A percentile compares a stretch with the other conserved stretches of the same genome.
phyloP scores from a whole-genome alignment of 176 grass and related monocot genomes.

The Oryza longistaminata region DNA sequence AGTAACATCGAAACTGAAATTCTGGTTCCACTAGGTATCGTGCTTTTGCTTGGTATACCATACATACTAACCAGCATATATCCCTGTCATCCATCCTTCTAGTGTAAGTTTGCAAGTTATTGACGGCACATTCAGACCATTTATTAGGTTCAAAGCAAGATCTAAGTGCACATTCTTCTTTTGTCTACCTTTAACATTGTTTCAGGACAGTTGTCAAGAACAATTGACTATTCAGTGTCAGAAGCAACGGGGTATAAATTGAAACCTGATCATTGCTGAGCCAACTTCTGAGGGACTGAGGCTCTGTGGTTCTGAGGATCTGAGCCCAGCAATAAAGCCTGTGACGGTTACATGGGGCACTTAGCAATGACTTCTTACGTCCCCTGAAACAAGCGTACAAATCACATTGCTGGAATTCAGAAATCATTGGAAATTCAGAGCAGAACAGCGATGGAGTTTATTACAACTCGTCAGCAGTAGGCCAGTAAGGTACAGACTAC shows the following conservation, averaged over 20 bases:
- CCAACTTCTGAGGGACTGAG: background rate
- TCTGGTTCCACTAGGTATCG: constrained; percentile 20
- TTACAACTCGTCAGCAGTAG: constrained; percentile 7
- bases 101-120: constrained; percentile 8
- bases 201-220: background rate
- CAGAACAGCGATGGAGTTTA: background rate
- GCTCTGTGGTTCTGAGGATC: background rate
- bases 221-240: background rate
- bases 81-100: constrained; percentile 26
- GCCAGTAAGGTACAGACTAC: background rate
- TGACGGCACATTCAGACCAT: background rate
- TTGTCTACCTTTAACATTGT: background rate
- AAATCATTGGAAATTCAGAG: background rate
- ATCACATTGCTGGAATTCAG: constrained; percentile 35
- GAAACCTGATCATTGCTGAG: background rate
- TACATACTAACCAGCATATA: constrained; percentile 4
- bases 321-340: constrained; percentile 19
- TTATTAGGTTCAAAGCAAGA: background rate
- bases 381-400: constrained; percentile 1
- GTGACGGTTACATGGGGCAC: constrained; percentile 21
- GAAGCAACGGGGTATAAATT: background rate
- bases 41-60: constrained; percentile 36
- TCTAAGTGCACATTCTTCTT: background rate
- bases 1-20: constrained; percentile 34
- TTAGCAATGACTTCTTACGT: constrained; percentile 3